Evolutionary conservation across 192 early-diverging fungal genomes (phyloP), one percentile per base, ranked within the genome.

Genomic region (Entophlyctis luteolus): DNA sequence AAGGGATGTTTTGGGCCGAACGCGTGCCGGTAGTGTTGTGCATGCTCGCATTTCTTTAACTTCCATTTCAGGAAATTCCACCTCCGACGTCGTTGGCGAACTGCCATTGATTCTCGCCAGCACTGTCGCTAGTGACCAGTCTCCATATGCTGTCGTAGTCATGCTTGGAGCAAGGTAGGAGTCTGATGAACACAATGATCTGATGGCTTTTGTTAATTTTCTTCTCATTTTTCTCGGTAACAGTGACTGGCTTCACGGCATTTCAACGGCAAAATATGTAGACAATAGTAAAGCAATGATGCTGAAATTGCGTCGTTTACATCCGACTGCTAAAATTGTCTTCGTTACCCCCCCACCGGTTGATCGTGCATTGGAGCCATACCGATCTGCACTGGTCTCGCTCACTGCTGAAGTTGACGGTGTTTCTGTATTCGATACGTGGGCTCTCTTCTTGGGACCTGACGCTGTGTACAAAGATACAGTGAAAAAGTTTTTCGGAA

Each of bases 281-380:
- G 14, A 57, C 14, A 60, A 60, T 42, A 18, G 29, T n/a, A 60
- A 60, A n/a, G 12, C 2, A 39, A 66, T 66, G 63, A 28, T 38
- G 25, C 14, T n/a, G 16, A 6, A 18, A 5, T 34, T 32, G 22
- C 16, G 50, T 22, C 5, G 18, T 8, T 16, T n/a, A 6, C 60
- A 63, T 25, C 48, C 63, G 16, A 25, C 16, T 4, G 55, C 63
- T 20, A 66, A 66, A 34, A 20, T 66, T 25, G 16, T 66, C 25
- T 28, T 66, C 5, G 55, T 66, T 14, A 66, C 63, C 6, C 63
- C 63, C 8, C 32, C 63, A 5, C 63, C 63, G 1, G n/a, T n/a
- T n/a, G n/a, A n/a, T n/a, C n/a, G n/a, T n/a, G 18, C 12, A 63
- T 10, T 46, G 46, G 31, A 27, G 25, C 5, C 42, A 12, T 49